phyloP scores from a whole-genome alignment of 305 asterid genomes.

The Fraxinus sp. region DNA sequence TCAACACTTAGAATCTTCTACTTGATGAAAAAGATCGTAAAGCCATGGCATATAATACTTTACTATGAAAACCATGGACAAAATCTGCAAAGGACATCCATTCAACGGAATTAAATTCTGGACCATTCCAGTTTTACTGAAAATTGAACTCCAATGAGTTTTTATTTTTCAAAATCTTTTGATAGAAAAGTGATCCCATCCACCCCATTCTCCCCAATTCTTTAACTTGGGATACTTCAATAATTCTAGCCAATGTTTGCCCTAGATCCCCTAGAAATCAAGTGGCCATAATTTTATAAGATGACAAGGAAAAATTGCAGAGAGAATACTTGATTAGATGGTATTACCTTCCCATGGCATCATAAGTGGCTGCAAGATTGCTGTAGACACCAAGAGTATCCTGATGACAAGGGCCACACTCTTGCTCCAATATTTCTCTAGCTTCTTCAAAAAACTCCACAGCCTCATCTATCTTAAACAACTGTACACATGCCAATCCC shows the following conservation, averaged over 20 bases:
- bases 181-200: not conserved
- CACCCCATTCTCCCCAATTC: not conserved
- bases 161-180: not conserved
- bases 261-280: too few relatives aligned
- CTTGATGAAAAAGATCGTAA: too few relatives aligned
- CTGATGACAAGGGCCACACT: slow-evolving; percentile 92
- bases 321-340: not conserved
- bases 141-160: not conserved
- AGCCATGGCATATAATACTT: too few relatives aligned
- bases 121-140: not conserved
- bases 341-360: slow-evolving; percentile 96
- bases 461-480: slow-evolving; percentile 92
- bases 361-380: slow-evolving; percentile 96
- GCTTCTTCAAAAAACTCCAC: slow-evolving; percentile 98
- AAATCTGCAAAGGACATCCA: too few relatives aligned
- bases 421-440: slow-evolving; percentile 80
- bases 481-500: slow-evolving; percentile 94
- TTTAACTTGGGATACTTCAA: not conserved
- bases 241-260: not conserved
- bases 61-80: too few relatives aligned
- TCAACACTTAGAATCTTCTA: too few relatives aligned
- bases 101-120: not conserved
- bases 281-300: too few relatives aligned
- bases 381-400: slow-evolving; percentile 96
- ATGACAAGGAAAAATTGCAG: not conserved